Evolutionary conservation across 2,329 filamentous ascomycete genomes (phyloP), one percentile per base, ranked within the genome.

Genomic region (Laburnicola sp.): DNA sequence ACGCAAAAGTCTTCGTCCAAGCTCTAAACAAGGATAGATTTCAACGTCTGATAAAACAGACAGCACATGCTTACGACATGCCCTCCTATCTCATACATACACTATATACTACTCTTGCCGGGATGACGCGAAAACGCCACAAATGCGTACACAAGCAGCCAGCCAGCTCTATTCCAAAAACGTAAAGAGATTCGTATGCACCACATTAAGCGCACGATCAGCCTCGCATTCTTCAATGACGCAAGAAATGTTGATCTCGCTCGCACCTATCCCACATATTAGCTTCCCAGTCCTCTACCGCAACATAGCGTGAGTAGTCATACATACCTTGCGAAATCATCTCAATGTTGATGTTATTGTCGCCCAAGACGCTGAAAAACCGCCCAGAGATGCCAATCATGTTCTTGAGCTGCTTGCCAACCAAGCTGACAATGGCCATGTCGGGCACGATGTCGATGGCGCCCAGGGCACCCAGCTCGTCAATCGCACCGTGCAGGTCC

Each of bases 161-260:
- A 1, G 16, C 16, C 16, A 16, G 23, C 32, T 45, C 58, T 70
- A 91, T 56, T 97, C 92, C 66, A 97, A 80, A 75, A 97, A 97
- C 1, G 92, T 97, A 71, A 99, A 97, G 50, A 99, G 83, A 76
- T 92, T 93, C 21, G 94, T 97, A 72, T 99, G 94, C 59, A 99
- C 81, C 66, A 97, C 91, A 71, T 95, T 97, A 80, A 99, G 88
- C 28, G 94, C 94, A 61, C 94, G 85, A 62, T 92, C 91, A 22
- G 94, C 92, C 69, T 97, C 91, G 59, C 86, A 81, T 60, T 91
- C 90, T 65, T 95, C 91, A 70, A 99, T 96, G 39, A 99, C 94
- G 69, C 94, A 99, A 8, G 91, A 96, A 54, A 99, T 99, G 74
- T 97, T 99, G 76, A 99, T 99, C 78, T 99, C 94, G 71, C 92